Percentiles rank a stretch among this genome's conserved stretches.
Evolutionary conservation across 441 rosid species (phyloP).

Genomic region (Gossypium laxum): DNA sequence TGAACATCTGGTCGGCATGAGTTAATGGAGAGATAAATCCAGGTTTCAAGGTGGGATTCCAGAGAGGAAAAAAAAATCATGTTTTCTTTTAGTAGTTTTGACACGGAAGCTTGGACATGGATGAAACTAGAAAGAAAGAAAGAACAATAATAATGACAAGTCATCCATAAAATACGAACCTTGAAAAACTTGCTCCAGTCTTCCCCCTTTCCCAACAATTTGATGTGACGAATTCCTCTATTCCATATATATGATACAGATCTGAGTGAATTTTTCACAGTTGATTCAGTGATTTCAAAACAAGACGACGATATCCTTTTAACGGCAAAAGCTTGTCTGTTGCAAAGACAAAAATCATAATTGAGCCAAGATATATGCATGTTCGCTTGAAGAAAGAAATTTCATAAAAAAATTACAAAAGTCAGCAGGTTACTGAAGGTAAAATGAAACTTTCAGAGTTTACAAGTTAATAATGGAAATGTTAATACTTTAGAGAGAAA

Average conservation of each 20-base stretch:
- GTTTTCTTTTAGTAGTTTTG: background rate
- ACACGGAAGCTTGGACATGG: background rate
- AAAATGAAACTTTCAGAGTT: background rate
- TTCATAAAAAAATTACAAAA: background rate
- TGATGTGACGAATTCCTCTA: slow-evolving; percentile 27
- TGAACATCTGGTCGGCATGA: too few relatives aligned
- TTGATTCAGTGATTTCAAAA: slow-evolving; percentile 48
- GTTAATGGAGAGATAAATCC: too few relatives aligned
- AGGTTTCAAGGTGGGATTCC: too few relatives aligned
- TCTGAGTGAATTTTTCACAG: slow-evolving; percentile 37
- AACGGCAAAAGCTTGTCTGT: slow-evolving; percentile 45
- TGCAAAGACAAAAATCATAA: slow-evolving; percentile 10
- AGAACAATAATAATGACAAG: background rate
- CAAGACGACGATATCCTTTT: slow-evolving; percentile 38
- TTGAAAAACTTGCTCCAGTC: slow-evolving; percentile 58
- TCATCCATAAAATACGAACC: slow-evolving; percentile 29
- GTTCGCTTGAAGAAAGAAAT: background rate
- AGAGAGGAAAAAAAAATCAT: too few relatives aligned
- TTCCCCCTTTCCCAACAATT: slow-evolving; percentile 45
- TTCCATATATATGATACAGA: slow-evolving; percentile 50
- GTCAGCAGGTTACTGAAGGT: background rate
- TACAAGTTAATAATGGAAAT: background rate
- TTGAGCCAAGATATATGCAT: background rate
- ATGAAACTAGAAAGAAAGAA: background rate
- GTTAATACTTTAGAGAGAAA: background rate